Conservation (phyloP, 768 basidiomycete species). For the Boletus rubropictus region DNA sequence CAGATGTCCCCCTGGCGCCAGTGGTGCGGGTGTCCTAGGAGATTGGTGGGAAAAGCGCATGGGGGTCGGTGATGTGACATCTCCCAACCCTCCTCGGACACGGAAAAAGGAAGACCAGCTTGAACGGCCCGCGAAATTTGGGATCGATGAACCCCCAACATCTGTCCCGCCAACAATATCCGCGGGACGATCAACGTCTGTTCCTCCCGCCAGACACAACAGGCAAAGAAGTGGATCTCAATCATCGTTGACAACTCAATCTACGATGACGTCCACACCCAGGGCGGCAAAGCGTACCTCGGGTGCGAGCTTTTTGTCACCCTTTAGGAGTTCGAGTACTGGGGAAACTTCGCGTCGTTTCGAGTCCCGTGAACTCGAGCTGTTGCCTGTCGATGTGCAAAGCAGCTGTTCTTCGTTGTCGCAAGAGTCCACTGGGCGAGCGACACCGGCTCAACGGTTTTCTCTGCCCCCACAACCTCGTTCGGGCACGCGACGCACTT, state of each 20-base stretch:
- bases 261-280: constrained; percentile 12
- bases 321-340: constrained; percentile 18
- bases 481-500: constrained; percentile 19
- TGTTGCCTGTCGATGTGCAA: constrained; percentile 21
- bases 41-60: constrained; percentile 78
- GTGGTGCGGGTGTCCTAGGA: constrained; percentile 50
- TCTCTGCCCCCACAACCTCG: constrained; percentile 13
- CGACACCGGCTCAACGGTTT: constrained; percentile 10
- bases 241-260: constrained; percentile 21
- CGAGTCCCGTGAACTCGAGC: constrained; percentile 17
- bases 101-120: constrained; percentile 23
- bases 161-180: background rate
- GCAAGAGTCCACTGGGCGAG: constrained; percentile 11
- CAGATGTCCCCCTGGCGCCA: constrained; percentile 39
- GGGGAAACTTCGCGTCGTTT: constrained; percentile 8
- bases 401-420: constrained; percentile 21
- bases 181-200: constrained; percentile 3
- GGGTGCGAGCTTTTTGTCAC: constrained; percentile 25
- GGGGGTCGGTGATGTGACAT: constrained; percentile 59
- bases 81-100: constrained; percentile 23
- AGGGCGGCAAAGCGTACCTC: constrained; percentile 23
- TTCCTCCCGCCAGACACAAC: background rate
- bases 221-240: constrained; percentile 20
- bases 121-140: constrained; percentile 24
- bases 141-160: constrained; percentile 10